Conservation (phyloP, 2,329 filamentous ascomycete species). For the Monilinia vaccinii-corymbosi region DNA sequence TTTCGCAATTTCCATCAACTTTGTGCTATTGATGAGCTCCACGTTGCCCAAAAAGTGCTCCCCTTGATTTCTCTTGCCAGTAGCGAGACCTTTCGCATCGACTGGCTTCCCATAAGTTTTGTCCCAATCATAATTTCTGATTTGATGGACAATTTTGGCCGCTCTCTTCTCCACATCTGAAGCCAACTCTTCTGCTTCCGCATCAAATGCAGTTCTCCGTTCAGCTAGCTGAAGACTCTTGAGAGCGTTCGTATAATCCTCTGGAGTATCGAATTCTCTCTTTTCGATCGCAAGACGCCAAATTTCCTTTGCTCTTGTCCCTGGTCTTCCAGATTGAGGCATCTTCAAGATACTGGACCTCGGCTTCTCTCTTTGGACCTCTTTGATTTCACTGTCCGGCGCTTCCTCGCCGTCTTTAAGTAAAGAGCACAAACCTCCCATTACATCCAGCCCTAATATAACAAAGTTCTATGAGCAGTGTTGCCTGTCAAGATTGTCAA, state of each 20-base stretch:
- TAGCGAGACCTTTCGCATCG: slow-evolving; percentile 15
- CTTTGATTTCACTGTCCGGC: slow-evolving; percentile 18
- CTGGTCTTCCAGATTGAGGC: slow-evolving; percentile 15
- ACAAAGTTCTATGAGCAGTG: not conserved
- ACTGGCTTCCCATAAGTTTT: slow-evolving; percentile 20
- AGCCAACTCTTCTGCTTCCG: slow-evolving; percentile 17
- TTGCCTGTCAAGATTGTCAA: not conserved
- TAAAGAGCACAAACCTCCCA: slow-evolving; percentile 25
- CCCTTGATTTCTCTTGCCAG: slow-evolving; percentile 27
- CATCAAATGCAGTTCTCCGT: slow-evolving; percentile 25
- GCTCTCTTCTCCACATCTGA: slow-evolving; percentile 25
- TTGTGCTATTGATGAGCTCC: slow-evolving; percentile 45
- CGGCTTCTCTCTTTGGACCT: slow-evolving; percentile 10
- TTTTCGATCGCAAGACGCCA: slow-evolving; percentile 14
- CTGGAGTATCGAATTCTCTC: slow-evolving; percentile 15
- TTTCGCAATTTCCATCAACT: slow-evolving; percentile 46
- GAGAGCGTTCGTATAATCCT: slow-evolving; percentile 19
- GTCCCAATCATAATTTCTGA: slow-evolving; percentile 25
- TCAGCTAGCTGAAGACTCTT: slow-evolving; percentile 21
- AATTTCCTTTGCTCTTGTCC: slow-evolving; percentile 11
- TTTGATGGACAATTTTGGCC: slow-evolving; percentile 23
- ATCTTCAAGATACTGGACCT: slow-evolving; percentile 24
- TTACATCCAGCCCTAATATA: slow-evolving; percentile 13
- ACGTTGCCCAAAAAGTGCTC: slow-evolving; percentile 52
- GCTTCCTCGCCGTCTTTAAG: slow-evolving; percentile 26